Evolutionary conservation across 2,329 filamentous ascomycete species (phyloP), one percentile per base, ranked within the genome.

Genomic region (Boeremia exigua): DNA sequence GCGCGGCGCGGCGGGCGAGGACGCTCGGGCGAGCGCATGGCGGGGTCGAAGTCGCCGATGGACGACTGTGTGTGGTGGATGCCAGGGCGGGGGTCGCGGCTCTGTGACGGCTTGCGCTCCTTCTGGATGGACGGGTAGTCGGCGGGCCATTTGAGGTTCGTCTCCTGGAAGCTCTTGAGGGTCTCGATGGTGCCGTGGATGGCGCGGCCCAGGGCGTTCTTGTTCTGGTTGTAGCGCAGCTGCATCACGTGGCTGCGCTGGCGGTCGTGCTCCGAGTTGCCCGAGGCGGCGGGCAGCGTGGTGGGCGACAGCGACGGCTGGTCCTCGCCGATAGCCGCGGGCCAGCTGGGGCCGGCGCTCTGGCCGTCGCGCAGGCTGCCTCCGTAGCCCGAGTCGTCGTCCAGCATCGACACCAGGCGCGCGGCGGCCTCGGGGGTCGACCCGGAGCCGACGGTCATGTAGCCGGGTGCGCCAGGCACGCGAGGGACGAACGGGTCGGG

Each of bases 221-320:
- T 88, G 74, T 98, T 96, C 69, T 92, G 87, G 76, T 98, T 98
- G 79, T 96, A 97, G 82, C 91, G 91, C 62, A 98, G 84, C 78
- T 98, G 95, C 71, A 96, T 89, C 44, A 97, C 87, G 76, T 96
- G 91, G 70, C 89, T 90, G 33, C 91, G 63, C 85, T 74, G 84
- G 67, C 84, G 84, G 70, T 91, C 88, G 61, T 86, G 80, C 47
- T 90, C 87, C 39, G 80, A 79, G 33, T 65, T 64, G 76, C 73
- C 81, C 53, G 74, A 77, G 44, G 82, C 78, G 64, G 82, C 82
- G 30, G 76, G 70, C 30, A 78, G 68, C 27, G 81, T 77, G 44
- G 84, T 84, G 69, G 84, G 83, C 34, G 77, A 75, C 28, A 84
- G 83, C 19, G 82, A 86, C 36, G 82, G 84, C 59, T 81, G 77